Conservation (phyloP, 2,329 filamentous ascomycete genomes). For the Verticillium tricorpus region DNA sequence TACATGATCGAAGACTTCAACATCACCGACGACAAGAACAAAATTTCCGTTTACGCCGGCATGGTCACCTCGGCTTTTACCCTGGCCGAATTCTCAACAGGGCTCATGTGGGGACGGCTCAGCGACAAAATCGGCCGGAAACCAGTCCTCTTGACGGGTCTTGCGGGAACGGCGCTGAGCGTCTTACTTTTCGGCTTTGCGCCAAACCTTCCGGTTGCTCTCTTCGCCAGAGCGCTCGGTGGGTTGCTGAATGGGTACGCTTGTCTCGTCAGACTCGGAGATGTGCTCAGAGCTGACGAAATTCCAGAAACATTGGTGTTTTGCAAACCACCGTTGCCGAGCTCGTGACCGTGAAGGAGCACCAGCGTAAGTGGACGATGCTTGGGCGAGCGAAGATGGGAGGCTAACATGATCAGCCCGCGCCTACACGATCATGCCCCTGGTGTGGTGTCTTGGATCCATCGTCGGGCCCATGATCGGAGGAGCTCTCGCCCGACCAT, state of each 20-base stretch:
- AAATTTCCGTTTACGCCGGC: slow-evolving; percentile 88
- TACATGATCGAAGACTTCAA: slow-evolving; percentile 94
- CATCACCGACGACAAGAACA: slow-evolving; percentile 70
- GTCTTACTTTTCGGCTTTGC: slow-evolving; percentile 92
- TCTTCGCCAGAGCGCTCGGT: slow-evolving; percentile 83
- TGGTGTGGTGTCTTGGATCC: slow-evolving; percentile 94
- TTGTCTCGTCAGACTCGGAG: background rate
- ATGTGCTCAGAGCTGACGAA: slow-evolving; percentile 15
- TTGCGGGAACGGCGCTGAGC: slow-evolving; percentile 86
- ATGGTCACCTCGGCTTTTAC: slow-evolving; percentile 97
- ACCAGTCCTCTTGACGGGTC: slow-evolving; percentile 83
- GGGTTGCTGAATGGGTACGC: slow-evolving; percentile 87
- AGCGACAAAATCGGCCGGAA: slow-evolving; percentile 92
- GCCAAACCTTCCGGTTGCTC: slow-evolving; percentile 72
- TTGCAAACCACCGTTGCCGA: slow-evolving; percentile 94
- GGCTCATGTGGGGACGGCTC: slow-evolving; percentile 86
- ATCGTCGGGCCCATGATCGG: slow-evolving; percentile 91
- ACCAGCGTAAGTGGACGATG: slow-evolving; percentile 65
- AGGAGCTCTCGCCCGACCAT: slow-evolving; percentile 83
- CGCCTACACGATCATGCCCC: slow-evolving; percentile 96
- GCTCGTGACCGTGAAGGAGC: slow-evolving; percentile 85
- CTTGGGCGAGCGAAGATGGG: background rate
- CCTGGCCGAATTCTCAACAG: slow-evolving; percentile 89
- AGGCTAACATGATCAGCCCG: slow-evolving; percentile 54
- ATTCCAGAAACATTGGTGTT: slow-evolving; percentile 79